Evolutionary conservation across 257 asterid genomes (phyloP).

Genomic region (Solanum gracilifrons): DNA sequence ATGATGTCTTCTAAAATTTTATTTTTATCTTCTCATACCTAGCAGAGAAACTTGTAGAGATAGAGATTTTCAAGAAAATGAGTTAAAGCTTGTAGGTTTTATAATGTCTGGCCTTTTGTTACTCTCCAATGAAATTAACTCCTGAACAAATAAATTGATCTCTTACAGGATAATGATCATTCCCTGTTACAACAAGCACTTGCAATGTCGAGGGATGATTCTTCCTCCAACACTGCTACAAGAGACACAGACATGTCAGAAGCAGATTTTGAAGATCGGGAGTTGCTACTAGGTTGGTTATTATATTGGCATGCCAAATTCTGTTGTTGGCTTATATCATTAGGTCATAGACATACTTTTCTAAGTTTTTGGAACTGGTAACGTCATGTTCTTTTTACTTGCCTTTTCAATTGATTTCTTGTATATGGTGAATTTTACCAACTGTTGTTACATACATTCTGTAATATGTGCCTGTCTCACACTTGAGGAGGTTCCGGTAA

Average conservation of each 20-base stretch:
- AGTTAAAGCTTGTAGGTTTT: neutral
- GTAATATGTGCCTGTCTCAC: neutral
- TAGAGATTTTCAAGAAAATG: neutral
- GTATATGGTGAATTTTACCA: neutral
- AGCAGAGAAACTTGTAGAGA: neutral
- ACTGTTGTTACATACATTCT: neutral
- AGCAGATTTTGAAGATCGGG: constrained; percentile 86
- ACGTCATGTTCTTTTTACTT: neutral
- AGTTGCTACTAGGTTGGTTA: constrained; percentile 67
- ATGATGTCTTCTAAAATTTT: neutral
- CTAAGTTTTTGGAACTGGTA: neutral
- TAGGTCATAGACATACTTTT: neutral
- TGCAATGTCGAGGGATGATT: constrained; percentile 92
- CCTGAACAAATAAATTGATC: neutral
- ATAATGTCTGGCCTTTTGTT: neutral
- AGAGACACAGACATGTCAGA: constrained; percentile 89
- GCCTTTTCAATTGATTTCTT: neutral
- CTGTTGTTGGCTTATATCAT: neutral
- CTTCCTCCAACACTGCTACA: constrained; percentile 49
- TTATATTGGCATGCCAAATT: neutral
- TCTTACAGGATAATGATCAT: constrained; percentile 79
- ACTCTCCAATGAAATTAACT: neutral
- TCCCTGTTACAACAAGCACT: constrained; percentile 86
- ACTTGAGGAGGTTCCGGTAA: neutral
- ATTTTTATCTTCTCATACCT: neutral